Evolutionary conservation across 495 filamentous ascomycete genomes (phyloP).

Genomic region (Xylaria telfairii): DNA sequence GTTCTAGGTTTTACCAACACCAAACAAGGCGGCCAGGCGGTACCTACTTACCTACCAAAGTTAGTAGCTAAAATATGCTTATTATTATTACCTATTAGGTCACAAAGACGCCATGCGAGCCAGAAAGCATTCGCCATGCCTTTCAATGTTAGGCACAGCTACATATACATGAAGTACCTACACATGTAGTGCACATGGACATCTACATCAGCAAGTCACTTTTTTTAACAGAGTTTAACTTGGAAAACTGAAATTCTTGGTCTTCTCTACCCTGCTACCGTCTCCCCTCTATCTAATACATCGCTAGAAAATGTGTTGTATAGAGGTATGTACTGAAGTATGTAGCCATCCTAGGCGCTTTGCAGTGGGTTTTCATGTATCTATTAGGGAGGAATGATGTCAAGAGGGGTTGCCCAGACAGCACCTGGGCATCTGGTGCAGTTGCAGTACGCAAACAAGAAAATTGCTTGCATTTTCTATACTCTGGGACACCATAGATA

Average conservation of each 20-base stretch:
- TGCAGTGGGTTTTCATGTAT: constrained; percentile 2
- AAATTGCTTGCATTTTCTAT: neutral
- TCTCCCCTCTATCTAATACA: neutral
- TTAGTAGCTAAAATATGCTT: constrained; percentile 1
- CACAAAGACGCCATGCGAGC: constrained; percentile 15
- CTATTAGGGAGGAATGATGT: constrained; percentile 16
- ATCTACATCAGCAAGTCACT: neutral
- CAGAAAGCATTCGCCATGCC: neutral
- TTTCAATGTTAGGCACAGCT: constrained; percentile 9
- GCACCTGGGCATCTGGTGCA: neutral
- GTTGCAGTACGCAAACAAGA: neutral
- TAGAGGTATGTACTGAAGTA: neutral
- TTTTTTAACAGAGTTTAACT: neutral
- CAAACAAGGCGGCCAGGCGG: constrained; percentile 14
- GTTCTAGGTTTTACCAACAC: neutral
- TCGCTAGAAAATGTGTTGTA: neutral
- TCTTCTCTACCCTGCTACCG: neutral
- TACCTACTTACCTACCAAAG: constrained; percentile 3
- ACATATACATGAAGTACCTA: neutral
- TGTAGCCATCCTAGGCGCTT: neutral
- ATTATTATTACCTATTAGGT: constrained; percentile 19
- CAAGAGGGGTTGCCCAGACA: constrained; percentile 14
- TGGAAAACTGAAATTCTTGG: neutral
- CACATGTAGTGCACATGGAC: too few species aligned
- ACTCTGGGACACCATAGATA: neutral